Conservation (phyloP, 345 rosid species). For the Anacardium occidentale region DNA sequence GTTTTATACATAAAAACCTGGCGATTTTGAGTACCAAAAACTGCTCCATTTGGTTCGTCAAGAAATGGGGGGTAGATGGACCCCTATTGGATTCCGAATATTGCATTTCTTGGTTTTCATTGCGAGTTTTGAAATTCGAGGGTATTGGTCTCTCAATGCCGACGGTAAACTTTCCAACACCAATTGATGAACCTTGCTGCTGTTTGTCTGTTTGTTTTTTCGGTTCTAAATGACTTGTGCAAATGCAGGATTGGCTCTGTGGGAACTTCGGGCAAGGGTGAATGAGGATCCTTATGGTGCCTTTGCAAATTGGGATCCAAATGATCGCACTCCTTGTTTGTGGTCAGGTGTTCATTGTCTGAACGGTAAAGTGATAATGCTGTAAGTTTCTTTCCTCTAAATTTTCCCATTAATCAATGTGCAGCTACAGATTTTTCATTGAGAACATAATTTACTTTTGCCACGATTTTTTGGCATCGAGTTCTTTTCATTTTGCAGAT, state of each 20-base stretch:
- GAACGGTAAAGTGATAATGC: slow-evolving; percentile 59
- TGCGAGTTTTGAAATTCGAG: slow-evolving; percentile 38
- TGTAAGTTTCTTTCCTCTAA: slow-evolving; percentile 53
- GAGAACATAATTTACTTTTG: not conserved
- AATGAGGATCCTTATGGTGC: slow-evolving; percentile 67
- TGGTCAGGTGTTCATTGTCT: slow-evolving; percentile 83
- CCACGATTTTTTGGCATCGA: not conserved
- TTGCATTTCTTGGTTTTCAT: slow-evolving; percentile 50
- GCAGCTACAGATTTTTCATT: not conserved
- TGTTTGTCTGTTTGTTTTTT: slow-evolving; percentile 7
- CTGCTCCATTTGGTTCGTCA: slow-evolving; percentile 36
- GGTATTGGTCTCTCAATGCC: slow-evolving; percentile 47
- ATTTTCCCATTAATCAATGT: not conserved
- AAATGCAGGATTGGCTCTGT: slow-evolving; percentile 60
- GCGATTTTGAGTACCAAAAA: slow-evolving; percentile 55
- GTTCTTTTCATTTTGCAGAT: not conserved
- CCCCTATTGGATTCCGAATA: slow-evolving; percentile 54
- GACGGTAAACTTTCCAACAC: slow-evolving; percentile 49
- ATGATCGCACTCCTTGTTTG: slow-evolving; percentile 50
- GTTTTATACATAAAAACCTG: slow-evolving; percentile 46
- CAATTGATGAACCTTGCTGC: not conserved
- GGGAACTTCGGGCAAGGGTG: slow-evolving; percentile 61
- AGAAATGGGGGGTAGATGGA: slow-evolving; percentile 84
- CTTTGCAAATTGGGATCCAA: slow-evolving; percentile 63
- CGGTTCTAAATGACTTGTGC: slow-evolving; percentile 18